These are phyloP conservation scores for Triticum timopheevii DNA, from an alignment of 176 grass and related monocot genomes.

Conservation along the genomic window DNA sequence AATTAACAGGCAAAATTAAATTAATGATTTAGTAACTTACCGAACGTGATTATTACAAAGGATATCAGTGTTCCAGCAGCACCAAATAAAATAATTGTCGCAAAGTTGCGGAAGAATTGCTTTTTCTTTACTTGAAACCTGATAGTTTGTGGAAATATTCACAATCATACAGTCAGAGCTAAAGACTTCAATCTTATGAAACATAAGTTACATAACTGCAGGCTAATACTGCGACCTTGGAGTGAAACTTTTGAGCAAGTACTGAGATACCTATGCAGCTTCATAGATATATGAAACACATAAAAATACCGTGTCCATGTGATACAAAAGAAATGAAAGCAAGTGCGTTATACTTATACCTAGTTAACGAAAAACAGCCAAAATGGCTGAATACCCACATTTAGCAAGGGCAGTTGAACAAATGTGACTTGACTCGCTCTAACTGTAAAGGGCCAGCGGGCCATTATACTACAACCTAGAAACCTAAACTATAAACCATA, in stretches of 20 bases:
- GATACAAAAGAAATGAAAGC: neutral
- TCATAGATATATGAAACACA: neutral
- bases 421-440: neutral
- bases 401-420: neutral
- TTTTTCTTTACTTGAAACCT: conserved; percentile 99
- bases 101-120: conserved; percentile 92
- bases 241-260: neutral
- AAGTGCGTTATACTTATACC: neutral
- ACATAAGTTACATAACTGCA: conserved; percentile 3
- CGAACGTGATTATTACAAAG: conserved; percentile 76
- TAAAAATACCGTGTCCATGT: neutral
- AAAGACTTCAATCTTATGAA: conserved; percentile 10
- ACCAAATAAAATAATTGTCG: conserved; percentile 90
- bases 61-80: conserved; percentile 89
- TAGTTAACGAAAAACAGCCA: neutral
- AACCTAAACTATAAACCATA: neutral
- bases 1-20: neutral
- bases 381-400: conserved; percentile 4
- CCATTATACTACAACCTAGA: neutral
- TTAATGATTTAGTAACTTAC: conserved; percentile 49
- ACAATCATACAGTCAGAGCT: conserved; percentile 7
- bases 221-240: neutral
- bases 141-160: conserved; percentile 21
- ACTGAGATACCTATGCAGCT: neutral
- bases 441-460: neutral